These are phyloP conservation scores for Beauveria sp. DNA, from an alignment of 2,329 filamentous ascomycete genomes.

Conservation along the genomic window DNA sequence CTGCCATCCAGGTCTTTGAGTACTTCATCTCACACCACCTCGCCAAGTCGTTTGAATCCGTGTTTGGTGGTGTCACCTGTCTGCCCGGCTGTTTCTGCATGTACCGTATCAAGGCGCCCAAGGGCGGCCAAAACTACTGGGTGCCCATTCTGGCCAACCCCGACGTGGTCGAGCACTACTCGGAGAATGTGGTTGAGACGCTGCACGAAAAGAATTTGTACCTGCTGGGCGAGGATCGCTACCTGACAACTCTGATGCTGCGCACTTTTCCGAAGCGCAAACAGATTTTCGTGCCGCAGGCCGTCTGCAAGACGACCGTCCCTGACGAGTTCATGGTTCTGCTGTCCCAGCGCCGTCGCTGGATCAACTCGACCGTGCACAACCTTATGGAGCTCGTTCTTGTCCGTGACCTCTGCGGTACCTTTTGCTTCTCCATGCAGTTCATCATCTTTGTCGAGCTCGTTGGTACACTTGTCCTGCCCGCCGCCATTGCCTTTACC, in stretches of 20 bases:
- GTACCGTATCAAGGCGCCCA: constrained; percentile 99
- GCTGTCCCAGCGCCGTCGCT: constrained; percentile 87
- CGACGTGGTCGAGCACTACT: constrained; percentile 98
- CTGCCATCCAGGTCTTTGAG: constrained; percentile 98
- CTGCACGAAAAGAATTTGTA: constrained; percentile 96
- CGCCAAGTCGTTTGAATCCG: constrained; percentile 93
- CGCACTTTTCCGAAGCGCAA: constrained; percentile 98
- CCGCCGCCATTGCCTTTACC: constrained; percentile 93
- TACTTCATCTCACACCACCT: constrained; percentile 99
- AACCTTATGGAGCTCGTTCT: constrained; percentile 97
- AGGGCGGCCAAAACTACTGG: constrained; percentile 98
- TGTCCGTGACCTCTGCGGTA: constrained; percentile 92
- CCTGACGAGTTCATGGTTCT: constrained; percentile 89
- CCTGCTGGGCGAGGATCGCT: constrained; percentile 87
- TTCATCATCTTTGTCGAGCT: constrained; percentile 96
- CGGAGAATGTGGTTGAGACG: constrained; percentile 97
- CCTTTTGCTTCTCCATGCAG: constrained; percentile 99
- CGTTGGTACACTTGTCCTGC: constrained; percentile 86
- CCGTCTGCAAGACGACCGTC: constrained; percentile 97
- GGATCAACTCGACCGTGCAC: constrained; percentile 99
- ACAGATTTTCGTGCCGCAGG: constrained; percentile 96
- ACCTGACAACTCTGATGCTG: constrained; percentile 93
- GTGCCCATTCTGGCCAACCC: constrained; percentile 97
- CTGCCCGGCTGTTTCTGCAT: constrained; percentile 99
- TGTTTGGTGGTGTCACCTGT: constrained; percentile 98